phyloP scores from a whole-genome alignment of 1,139 yeast genomes.

The Geotrichum cucujoidarum region DNA sequence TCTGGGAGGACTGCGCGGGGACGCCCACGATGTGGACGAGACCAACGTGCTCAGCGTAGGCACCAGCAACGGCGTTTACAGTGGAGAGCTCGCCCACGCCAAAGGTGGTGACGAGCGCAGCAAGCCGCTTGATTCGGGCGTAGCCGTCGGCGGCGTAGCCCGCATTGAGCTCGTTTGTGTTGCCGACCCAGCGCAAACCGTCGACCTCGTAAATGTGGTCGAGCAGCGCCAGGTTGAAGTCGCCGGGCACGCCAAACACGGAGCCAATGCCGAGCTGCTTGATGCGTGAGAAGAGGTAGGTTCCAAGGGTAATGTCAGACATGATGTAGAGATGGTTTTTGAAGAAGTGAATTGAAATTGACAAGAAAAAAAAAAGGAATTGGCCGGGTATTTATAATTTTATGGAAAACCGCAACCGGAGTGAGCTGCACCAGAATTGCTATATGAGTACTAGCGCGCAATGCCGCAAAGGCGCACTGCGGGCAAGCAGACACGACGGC shows the following conservation, averaged over 20 bases:
- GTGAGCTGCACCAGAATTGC: not conserved
- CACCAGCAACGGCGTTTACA: conserved; percentile 62
- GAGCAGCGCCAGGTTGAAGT: conserved; percentile 51
- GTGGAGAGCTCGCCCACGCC: conserved; percentile 75
- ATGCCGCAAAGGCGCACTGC: too few relatives aligned
- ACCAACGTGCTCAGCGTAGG: conserved; percentile 62
- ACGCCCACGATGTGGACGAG: conserved; percentile 64
- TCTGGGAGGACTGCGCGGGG: conserved; percentile 57
- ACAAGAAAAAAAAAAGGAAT: not conserved
- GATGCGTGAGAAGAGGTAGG: conserved; percentile 48
- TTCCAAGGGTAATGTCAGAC: conserved; percentile 41
- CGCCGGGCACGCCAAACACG: conserved; percentile 56
- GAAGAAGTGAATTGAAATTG: not conserved
- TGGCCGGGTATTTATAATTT: not conserved
- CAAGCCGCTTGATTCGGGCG: conserved; percentile 55
- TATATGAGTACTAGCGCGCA: too few relatives aligned
- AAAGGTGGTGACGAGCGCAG: conserved; percentile 57
- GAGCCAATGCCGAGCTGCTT: conserved; percentile 45
- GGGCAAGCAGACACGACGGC: too few relatives aligned
- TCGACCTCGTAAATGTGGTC: conserved; percentile 50
- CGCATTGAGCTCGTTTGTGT: conserved; percentile 49
- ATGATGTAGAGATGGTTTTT: not conserved
- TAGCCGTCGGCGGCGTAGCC: conserved; percentile 69
- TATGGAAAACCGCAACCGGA: not conserved
- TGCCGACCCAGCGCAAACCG: conserved; percentile 41